A percentile compares a stretch with the other conserved stretches of the same genome.
These are phyloP conservation scores for Antrodiella citrinella DNA, from an alignment of 768 basidiomycete species.

Conservation along the genomic window DNA sequence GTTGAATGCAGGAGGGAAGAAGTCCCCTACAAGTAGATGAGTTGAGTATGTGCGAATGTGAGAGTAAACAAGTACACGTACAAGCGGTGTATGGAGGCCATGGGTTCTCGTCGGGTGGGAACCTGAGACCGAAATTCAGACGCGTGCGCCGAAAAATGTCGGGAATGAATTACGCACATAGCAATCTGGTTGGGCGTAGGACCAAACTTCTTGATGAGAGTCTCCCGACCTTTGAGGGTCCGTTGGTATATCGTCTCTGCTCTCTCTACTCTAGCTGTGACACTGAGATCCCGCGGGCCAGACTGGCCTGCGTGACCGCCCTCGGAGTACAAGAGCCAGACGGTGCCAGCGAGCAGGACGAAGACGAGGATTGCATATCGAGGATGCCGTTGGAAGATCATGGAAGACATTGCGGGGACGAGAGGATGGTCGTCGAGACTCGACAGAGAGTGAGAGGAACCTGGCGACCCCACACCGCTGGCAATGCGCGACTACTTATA, in stretches of 20 bases:
- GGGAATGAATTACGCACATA: conserved; percentile 2
- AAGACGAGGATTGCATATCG: conserved; percentile 6
- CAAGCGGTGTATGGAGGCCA: conserved; percentile 11
- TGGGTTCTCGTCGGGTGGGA: conserved; percentile 10
- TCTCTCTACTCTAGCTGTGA: conserved; percentile 6
- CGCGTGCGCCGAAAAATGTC: neutral
- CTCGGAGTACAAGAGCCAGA: conserved; percentile 4
- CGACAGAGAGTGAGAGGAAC: neutral
- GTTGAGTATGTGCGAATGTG: neutral
- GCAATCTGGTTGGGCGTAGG: conserved; percentile 11
- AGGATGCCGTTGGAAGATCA: conserved; percentile 3
- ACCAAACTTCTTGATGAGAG: conserved; percentile 13
- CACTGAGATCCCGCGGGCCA: conserved; percentile 17
- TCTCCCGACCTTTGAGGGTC: conserved; percentile 5
- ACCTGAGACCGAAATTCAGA: conserved; percentile 8
- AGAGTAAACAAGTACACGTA: neutral
- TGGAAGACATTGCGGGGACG: neutral
- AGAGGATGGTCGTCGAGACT: neutral
- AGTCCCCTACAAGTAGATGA: conserved; percentile 5
- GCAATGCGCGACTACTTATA: neutral
- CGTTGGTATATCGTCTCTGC: conserved; percentile 10
- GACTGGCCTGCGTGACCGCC: neutral
- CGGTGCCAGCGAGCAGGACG: conserved; percentile 8
- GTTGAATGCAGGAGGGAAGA: conserved; percentile 8
- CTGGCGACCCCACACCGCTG: neutral